A percentile compares a stretch with the other conserved stretches of the same genome.
Conservation (phyloP, 257 asterid species). For the Solanum clarkiae region DNA sequence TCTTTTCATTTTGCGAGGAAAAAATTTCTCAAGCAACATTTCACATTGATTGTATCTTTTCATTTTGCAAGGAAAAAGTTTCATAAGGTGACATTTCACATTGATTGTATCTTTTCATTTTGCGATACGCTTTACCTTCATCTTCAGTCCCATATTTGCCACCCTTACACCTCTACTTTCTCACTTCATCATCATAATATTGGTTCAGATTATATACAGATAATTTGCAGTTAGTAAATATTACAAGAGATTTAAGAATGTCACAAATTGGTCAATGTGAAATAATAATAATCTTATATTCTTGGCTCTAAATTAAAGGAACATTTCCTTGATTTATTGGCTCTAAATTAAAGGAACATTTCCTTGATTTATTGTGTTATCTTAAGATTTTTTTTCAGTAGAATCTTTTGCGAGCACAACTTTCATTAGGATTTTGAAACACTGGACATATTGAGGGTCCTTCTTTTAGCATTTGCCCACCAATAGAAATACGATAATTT, state of each 20-base stretch:
- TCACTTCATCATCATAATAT: rapidly evolving
- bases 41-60: too few species aligned
- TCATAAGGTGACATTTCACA: rapidly evolving
- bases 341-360: background rate
- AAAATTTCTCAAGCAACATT: too few species aligned
- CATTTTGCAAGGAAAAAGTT: background rate
- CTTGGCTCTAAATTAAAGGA: background rate
- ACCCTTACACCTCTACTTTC: rapidly evolving
- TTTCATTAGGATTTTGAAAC: too few species aligned
- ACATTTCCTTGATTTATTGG: background rate
- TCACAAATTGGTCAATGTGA: too few species aligned
- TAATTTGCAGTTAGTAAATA: too few species aligned
- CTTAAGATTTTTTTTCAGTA: too few species aligned
- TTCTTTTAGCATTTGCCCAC: background rate
- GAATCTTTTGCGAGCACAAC: too few species aligned
- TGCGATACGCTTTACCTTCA: background rate
- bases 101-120: rapidly evolving
- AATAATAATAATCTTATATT: background rate
- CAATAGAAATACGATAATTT: background rate
- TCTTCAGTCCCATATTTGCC: background rate
- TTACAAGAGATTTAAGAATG: too few species aligned
- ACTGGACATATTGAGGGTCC: too few species aligned
- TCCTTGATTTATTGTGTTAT: rapidly evolving
- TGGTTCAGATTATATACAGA: background rate
- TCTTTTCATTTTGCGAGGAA: too few species aligned